A percentile compares a stretch with the other conserved stretches of the same genome.
Conservation (phyloP, 139 green algal species). For the Chlorella sp. region DNA sequence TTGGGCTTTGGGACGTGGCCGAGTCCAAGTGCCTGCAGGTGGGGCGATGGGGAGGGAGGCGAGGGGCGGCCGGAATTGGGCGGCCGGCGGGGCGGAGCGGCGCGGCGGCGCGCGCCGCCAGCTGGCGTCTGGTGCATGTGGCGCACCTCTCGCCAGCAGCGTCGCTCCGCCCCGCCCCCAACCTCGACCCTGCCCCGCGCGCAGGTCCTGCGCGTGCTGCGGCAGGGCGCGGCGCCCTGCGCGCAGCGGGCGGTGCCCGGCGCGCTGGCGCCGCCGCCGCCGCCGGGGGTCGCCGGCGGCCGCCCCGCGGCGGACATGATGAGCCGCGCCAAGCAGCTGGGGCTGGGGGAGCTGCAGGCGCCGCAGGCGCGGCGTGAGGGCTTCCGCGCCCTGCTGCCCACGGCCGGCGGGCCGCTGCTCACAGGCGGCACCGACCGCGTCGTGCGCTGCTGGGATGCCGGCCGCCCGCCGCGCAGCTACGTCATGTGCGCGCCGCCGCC, state of each 20-base stretch:
- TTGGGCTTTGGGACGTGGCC: constrained; percentile 80
- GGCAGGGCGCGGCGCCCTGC: constrained; percentile 16
- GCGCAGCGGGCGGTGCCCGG: constrained; percentile 21
- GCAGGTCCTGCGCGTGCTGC: constrained; percentile 36
- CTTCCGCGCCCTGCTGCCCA: constrained; percentile 60
- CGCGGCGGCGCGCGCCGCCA: not conserved
- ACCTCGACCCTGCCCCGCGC: not conserved
- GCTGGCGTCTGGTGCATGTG: not conserved
- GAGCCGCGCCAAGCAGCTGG: constrained; percentile 37
- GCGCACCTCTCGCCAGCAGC: not conserved
- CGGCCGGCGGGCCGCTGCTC: constrained; percentile 58
- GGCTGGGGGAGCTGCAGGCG: constrained; percentile 41
- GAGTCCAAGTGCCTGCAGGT: constrained; percentile 48
- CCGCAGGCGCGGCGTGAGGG: constrained; percentile 34
- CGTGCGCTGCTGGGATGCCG: constrained; percentile 66
- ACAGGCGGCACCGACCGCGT: constrained; percentile 66
- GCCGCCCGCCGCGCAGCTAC: constrained; percentile 61
- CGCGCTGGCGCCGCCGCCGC: constrained; percentile 36
- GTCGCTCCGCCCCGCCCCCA: not conserved
- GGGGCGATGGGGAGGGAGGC: not conserved
- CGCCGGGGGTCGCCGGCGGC: not conserved
- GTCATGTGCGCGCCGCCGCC: constrained; percentile 57
- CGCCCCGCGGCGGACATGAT: constrained; percentile 21
- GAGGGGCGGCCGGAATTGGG: not conserved
- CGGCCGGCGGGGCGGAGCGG: not conserved